phyloP scores from a whole-genome alignment of 768 basidiomycete species.

The Tricholoma sp. region DNA sequence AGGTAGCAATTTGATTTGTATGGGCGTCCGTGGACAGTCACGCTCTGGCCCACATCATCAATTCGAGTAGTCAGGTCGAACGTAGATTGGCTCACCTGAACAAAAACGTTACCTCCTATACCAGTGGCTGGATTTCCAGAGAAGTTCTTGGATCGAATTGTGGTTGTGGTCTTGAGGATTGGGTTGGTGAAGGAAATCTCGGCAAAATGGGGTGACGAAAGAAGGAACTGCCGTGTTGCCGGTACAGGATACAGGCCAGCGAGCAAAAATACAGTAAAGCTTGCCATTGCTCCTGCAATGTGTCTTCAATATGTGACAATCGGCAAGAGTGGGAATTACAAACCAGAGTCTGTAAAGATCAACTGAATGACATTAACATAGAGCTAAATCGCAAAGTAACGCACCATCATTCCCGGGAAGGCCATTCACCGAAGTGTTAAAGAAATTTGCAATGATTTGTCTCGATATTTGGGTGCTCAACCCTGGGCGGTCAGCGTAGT shows the following conservation, averaged over 20 bases:
- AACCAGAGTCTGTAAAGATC: conserved; percentile 17
- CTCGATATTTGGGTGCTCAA: conserved; percentile 52
- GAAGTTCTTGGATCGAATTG: conserved; percentile 38
- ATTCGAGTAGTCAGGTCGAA: not conserved
- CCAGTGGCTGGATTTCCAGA: not conserved
- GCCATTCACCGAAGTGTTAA: conserved; percentile 51
- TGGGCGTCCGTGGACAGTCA: conserved; percentile 48
- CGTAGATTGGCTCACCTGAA: conserved; percentile 35
- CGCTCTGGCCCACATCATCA: conserved; percentile 33
- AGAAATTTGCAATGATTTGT: conserved; percentile 49
- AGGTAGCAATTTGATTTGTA: conserved; percentile 63
- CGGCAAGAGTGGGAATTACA: not conserved
- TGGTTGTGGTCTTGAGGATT: conserved; percentile 50
- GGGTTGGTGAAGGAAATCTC: conserved; percentile 60
- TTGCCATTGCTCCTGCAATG: conserved; percentile 55
- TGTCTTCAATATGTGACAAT: not conserved
- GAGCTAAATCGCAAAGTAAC: conserved; percentile 8
- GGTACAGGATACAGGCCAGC: conserved; percentile 61
- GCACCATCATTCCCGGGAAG: conserved; percentile 64
- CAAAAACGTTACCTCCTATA: conserved; percentile 24
- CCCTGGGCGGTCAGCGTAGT: conserved; percentile 59
- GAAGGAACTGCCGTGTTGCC: conserved; percentile 52
- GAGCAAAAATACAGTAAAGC: conserved; percentile 54
- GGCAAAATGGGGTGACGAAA: conserved; percentile 60
- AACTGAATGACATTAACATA: not conserved